Base-by-base conservation (phyloP, 345 rosid genomes). In the Sonneratia alba region DNA sequence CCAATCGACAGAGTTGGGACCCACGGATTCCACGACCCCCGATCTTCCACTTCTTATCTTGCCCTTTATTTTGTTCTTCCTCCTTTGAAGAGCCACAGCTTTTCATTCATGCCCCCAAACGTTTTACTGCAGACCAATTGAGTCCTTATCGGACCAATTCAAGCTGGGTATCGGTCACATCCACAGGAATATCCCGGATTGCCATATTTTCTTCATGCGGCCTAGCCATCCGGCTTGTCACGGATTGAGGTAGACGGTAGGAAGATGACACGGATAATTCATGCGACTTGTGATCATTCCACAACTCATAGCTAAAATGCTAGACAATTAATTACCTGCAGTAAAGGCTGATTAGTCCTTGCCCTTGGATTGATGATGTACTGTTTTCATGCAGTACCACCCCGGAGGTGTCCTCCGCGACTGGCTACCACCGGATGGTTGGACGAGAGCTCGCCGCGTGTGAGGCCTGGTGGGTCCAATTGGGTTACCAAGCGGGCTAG, bases 1-100 rank as follows among this genome's bases (percentile, higher is more conserved):
- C 96, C 86, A 79, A 51, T 88, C 87, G 98, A 90, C 98, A 90
- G 72, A 27, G 10, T 27, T 22, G 70, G 77, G 68, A 38, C 48
- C 69, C 69, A 67, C 34, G 21, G 10, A 42, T 9, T 42, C 10
- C 7, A 42, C 45, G 6, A 4, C 61, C 72, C 32, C 43, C 69
- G 36, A 37, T 36, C 43, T 18, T 4, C 48, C 4, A 70, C 10
- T 21, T 40, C 51, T 22, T 61, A 12, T 10, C 16, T 48, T 57
- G 57, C 42, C 49, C 48, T 24, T 24, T 36, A 5, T 4, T n/a
- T 24, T 24, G 3, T 8, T n/a, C 10, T 57, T 11, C 34, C 5
- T n/a, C 1, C 11, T 9, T n/a, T 10, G 51, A 47, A 9, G 43
- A 4, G 7, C 43, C 43, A 40, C 43, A 4, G 1, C 43, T 40